Evolutionary conservation across 2,329 filamentous ascomycete species (phyloP), one percentile per base, ranked within the genome.

Genomic region (Monilinia polystroma): DNA sequence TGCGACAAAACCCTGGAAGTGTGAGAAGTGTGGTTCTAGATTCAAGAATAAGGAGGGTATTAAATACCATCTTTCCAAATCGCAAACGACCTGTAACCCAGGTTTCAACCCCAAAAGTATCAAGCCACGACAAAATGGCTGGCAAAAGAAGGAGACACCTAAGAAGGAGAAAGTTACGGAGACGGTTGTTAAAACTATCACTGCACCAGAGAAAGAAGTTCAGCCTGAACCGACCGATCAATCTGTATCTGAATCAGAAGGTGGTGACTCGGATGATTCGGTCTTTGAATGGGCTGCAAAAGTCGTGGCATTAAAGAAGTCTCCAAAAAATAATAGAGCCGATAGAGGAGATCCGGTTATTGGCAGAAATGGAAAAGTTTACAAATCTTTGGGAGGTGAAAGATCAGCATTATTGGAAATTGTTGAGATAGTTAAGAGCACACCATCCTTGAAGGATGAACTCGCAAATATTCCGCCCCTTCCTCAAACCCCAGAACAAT

Each of bases 31-130:
- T 63, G 69, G 67, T 6, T 65, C 68, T 1, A 62, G 70, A 55
- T 77, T 74, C 64, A 77, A 75, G 60, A 76, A 76, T 59, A 66
- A 72, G 11, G 72, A 72, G n/a, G 76, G 76, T 23, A 67, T 77
- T 4, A 70, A 75, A 57, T 77, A 77, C 65, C 76, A 77, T 68
- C 43, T 72, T 2, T 72, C 65, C 2, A 75, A 75, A 62, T 72
- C 76, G 10, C 69, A 73, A 32, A 73, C 72, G 6, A 59, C 70
- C 4, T 77, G 76, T 66, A 77, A 77, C 68, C 76, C 76, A 3
- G 70, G 73, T 52, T 74, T 64, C 41, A 68, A 71, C 29, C 69
- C 69, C 8, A 16, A 57, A 45, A 12, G 41, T 63, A 38, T n/a
- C 38, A 66, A 49, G 52, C 51, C 29, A 57, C 67, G 32, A 55